Percentiles rank a stretch among this genome's conserved stretches.
Conservation (phyloP, 495 filamentous ascomycete genomes). For the Symbiotaphrina buchneri region DNA sequence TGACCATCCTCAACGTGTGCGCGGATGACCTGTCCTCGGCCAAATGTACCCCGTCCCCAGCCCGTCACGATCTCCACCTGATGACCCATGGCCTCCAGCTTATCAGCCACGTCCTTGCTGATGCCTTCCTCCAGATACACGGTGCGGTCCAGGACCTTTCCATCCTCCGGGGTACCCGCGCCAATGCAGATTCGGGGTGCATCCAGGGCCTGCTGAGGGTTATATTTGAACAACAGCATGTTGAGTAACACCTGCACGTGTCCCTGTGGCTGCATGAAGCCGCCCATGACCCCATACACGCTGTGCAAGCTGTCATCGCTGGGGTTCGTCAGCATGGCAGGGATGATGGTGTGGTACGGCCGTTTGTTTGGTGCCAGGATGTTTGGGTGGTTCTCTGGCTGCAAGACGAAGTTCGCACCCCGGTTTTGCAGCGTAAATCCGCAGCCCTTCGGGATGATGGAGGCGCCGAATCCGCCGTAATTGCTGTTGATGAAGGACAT, state of each 20-base stretch:
- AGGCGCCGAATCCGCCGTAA: constrained; percentile 76
- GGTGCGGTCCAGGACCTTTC: constrained; percentile 25
- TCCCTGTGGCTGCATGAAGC: constrained; percentile 97
- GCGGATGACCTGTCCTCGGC: constrained; percentile 74
- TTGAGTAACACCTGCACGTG: constrained; percentile 90
- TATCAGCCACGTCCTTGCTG: constrained; percentile 35
- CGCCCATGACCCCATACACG: constrained; percentile 92
- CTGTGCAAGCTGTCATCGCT: constrained; percentile 50
- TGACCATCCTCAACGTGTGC: constrained; percentile 46
- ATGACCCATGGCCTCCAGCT: constrained; percentile 50
- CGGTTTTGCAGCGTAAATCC: constrained; percentile 92
- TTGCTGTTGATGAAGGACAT: constrained; percentile 95
- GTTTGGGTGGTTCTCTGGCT: constrained; percentile 45
- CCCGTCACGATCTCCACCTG: constrained; percentile 42
- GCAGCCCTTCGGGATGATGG: constrained; percentile 59
- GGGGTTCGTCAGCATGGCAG: constrained; percentile 63
- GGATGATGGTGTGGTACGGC: constrained; percentile 96
- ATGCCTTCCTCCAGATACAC: constrained; percentile 82
- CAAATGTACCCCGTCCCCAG: constrained; percentile 52
- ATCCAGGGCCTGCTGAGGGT: constrained; percentile 77
- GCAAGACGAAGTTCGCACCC: constrained; percentile 61
- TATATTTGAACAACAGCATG: constrained; percentile 65
- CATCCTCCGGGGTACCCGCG: constrained; percentile 34
- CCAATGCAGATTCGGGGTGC: constrained; percentile 73
- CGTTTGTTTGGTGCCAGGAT: constrained; percentile 58